These are phyloP conservation scores for Penicillium digitatum DNA, from an alignment of 2,329 filamentous ascomycete genomes.

Conservation along the genomic window DNA sequence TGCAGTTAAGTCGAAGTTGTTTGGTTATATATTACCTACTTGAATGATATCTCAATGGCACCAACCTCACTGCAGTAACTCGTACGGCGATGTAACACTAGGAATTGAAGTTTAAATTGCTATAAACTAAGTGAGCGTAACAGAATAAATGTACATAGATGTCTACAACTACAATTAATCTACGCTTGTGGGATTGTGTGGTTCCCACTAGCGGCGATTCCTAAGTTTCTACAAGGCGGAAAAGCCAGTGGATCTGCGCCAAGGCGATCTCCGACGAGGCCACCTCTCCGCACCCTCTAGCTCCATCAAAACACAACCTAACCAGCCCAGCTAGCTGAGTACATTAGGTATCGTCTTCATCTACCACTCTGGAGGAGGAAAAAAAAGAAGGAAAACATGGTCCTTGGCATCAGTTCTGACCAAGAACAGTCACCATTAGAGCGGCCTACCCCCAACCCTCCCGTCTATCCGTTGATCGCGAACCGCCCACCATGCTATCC, in stretches of 20 bases:
- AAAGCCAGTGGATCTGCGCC: conserved; percentile 4
- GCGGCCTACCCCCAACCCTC: conserved; percentile 1
- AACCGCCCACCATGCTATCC: conserved; percentile 59
- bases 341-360: background rate
- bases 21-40: no score
- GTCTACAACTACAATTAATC: no score
- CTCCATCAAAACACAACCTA: conserved; percentile 7
- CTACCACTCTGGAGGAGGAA: background rate
- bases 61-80: no score
- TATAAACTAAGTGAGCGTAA: no score
- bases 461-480: conserved; percentile 1
- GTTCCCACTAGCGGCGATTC: no score
- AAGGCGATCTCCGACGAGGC: conserved; percentile 14
- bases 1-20: no score
- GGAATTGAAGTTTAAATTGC: no score
- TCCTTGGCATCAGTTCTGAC: background rate
- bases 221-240: conserved; percentile 3
- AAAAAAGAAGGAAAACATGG: background rate
- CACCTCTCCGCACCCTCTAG: conserved; percentile 20
- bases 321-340: background rate
- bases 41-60: no score
- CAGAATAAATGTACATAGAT: no score
- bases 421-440: background rate
- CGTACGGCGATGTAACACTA: no score
- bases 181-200: no score